These are phyloP conservation scores for Aspergillus novofumigatus DNA, from an alignment of 2,329 filamentous ascomycete species.

Conservation along the genomic window DNA sequence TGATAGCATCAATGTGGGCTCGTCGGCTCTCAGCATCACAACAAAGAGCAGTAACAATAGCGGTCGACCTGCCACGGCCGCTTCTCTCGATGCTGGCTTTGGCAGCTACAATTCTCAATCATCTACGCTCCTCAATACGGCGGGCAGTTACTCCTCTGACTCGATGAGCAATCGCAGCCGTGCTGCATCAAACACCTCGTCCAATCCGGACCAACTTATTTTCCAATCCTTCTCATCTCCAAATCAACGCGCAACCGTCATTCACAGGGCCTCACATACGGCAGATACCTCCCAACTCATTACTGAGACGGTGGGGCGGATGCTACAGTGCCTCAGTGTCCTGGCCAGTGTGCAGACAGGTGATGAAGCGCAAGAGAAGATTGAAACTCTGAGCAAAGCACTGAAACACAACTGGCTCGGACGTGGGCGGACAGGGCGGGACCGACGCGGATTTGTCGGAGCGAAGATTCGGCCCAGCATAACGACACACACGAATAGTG, in stretches of 20 bases:
- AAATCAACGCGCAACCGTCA: conserved; percentile 30
- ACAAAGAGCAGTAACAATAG: conserved; percentile 44
- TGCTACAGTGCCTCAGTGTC: conserved; percentile 95
- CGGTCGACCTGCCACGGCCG: conserved; percentile 66
- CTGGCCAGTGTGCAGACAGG: conserved; percentile 70
- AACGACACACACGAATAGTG: conserved; percentile 22
- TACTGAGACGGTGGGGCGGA: conserved; percentile 88
- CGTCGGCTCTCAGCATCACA: conserved; percentile 40
- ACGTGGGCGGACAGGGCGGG: conserved; percentile 79
- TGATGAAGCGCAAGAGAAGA: conserved; percentile 70
- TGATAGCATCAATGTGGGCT: conserved; percentile 63
- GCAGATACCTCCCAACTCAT: conserved; percentile 62
- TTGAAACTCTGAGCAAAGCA: conserved; percentile 78
- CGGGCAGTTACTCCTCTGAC: conserved; percentile 51
- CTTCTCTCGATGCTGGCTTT: conserved; percentile 68
- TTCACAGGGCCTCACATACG: conserved; percentile 26
- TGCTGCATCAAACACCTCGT: conserved; percentile 78
- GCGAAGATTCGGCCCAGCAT: conserved; percentile 45
- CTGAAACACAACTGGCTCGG: conserved; percentile 97
- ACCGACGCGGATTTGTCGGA: conserved; percentile 85
- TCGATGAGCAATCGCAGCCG: conserved; percentile 62
- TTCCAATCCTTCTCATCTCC: conserved; percentile 42
- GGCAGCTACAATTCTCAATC: conserved; percentile 75
- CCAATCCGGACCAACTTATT: conserved; percentile 42
- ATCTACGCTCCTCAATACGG: conserved; percentile 72